Evolutionary conservation across 768 basidiomycete species (phyloP).

Genomic region (Mycena floridula): DNA sequence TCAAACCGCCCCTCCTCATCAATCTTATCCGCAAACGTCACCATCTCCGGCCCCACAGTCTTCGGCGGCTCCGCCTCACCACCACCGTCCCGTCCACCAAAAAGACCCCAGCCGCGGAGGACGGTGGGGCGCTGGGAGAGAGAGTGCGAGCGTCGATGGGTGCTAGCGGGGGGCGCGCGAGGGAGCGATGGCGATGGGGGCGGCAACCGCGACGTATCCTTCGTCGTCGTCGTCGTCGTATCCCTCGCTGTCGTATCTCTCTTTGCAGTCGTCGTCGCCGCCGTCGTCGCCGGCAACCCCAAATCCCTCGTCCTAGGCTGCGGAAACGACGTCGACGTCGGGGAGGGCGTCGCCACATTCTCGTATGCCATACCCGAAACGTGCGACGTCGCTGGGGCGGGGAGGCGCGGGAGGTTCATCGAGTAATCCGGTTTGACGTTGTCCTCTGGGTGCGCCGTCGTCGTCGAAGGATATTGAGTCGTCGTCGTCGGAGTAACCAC

Average conservation of each 20-base stretch:
- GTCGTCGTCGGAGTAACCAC: no score
- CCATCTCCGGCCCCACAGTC: conserved; percentile 63
- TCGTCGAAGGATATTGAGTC: background rate
- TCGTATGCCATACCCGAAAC: conserved; percentile 83
- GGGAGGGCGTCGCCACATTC: conserved; percentile 43
- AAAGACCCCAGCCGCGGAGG: no score
- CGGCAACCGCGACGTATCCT: no score
- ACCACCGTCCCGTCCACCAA: background rate
- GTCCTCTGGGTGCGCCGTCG: conserved; percentile 17
- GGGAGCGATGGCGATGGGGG: conserved; percentile 45
- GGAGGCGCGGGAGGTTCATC: conserved; percentile 77
- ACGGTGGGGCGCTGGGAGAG: conserved; percentile 76
- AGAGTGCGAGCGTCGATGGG: conserved; percentile 79
- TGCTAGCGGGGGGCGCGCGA: conserved; percentile 69
- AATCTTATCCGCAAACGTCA: conserved; percentile 43
- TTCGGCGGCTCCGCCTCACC: conserved; percentile 34
- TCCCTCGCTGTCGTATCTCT: no score
- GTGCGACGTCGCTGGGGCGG: conserved; percentile 76
- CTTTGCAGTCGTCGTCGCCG: conserved; percentile 8
- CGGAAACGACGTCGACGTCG: conserved; percentile 52
- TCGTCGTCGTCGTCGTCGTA: no score
- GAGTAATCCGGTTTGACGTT: conserved; percentile 63
- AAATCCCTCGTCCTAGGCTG: conserved; percentile 65
- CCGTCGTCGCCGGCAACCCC: conserved; percentile 32
- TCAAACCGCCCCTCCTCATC: conserved; percentile 21